Evolutionary conservation across 2,329 filamentous ascomycete genomes (phyloP).

Genomic region (Penicillium brevicompactum): DNA sequence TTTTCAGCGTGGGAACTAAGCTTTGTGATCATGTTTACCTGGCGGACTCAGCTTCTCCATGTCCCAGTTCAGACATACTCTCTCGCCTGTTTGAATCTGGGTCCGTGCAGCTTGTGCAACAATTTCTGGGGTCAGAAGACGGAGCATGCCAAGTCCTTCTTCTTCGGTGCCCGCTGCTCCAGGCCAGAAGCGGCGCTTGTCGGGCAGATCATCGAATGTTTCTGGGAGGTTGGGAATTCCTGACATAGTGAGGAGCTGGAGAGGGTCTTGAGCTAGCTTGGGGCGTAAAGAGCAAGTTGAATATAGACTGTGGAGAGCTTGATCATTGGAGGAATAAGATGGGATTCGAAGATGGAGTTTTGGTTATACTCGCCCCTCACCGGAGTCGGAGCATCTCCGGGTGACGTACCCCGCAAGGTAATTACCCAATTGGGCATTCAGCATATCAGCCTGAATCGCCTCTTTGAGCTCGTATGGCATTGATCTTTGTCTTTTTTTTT

Average conservation of each 20-base stretch:
- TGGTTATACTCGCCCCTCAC: neutral
- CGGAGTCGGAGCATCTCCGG: neutral
- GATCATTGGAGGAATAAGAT: no score
- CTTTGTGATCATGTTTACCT: constrained; percentile 23
- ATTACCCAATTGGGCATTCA: no score
- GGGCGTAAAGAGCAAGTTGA: neutral
- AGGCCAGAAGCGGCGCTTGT: constrained; percentile 54
- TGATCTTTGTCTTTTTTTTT: no score
- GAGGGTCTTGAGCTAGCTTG: neutral
- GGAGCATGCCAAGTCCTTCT: constrained; percentile 58
- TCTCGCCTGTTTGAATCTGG: constrained; percentile 56
- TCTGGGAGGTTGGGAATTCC: constrained; percentile 28
- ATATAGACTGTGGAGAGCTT: neutral
- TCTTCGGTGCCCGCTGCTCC: constrained; percentile 48
- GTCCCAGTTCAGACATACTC: constrained; percentile 60
- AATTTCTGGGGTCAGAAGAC: constrained; percentile 55
- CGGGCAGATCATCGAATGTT: constrained; percentile 47
- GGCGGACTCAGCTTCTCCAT: constrained; percentile 56
- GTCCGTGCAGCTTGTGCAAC: constrained; percentile 54
- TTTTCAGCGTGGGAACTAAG: neutral
- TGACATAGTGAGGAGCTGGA: constrained; percentile 21
- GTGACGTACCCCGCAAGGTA: neutral
- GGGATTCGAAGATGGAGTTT: neutral
- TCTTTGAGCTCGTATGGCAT: no score
- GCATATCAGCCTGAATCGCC: no score